Evolutionary conservation across 805 yeast genomes (phyloP).

Genomic region (Spathaspora boniae): DNA sequence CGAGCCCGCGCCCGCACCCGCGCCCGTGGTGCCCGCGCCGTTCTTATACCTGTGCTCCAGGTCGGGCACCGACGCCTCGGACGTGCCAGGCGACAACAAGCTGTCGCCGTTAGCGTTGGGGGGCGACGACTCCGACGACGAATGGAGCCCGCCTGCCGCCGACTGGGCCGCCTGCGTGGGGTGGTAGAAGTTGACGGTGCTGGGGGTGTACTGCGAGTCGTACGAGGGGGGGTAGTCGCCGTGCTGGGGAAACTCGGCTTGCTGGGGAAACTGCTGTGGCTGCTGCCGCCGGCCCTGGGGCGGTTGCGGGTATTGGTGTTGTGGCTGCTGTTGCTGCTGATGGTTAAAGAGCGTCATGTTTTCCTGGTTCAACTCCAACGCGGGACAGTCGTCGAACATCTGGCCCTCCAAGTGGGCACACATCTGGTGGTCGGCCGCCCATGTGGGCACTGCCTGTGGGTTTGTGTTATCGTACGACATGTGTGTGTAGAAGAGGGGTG

Average conservation of each 20-base stretch:
- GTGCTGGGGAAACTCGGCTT: not conserved
- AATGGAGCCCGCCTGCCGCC: not conserved
- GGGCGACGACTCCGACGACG: slow-evolving; percentile 7
- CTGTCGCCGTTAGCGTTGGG: slow-evolving; percentile 1
- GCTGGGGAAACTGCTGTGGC: not conserved
- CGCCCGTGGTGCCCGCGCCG: not conserved
- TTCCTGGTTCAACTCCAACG: slow-evolving; percentile 12
- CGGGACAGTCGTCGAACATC: slow-evolving; percentile 6
- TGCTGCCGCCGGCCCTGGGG: not conserved
- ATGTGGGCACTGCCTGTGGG: too few species aligned
- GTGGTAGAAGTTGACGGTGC: not conserved
- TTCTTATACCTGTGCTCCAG: not conserved
- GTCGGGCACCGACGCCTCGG: slow-evolving; percentile 7
- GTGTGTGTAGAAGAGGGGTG: not conserved
- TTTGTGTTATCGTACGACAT: slow-evolving; percentile 7
- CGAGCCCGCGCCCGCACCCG: not conserved
- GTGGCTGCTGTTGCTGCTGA: slow-evolving; percentile 4
- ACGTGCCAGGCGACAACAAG: slow-evolving; percentile 8
- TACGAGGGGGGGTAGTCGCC: slow-evolving; percentile 1
- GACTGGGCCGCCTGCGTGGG: not conserved
- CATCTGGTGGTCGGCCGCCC: too few species aligned
- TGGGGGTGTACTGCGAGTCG: not conserved
- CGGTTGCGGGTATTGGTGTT: slow-evolving; percentile 2
- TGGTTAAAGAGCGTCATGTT: slow-evolving; percentile 10
- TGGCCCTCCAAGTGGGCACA: too few species aligned